Evolutionary conservation across 1,139 yeast species (phyloP), one percentile per base, ranked within the genome.

Genomic region (Candida gigantensis): DNA sequence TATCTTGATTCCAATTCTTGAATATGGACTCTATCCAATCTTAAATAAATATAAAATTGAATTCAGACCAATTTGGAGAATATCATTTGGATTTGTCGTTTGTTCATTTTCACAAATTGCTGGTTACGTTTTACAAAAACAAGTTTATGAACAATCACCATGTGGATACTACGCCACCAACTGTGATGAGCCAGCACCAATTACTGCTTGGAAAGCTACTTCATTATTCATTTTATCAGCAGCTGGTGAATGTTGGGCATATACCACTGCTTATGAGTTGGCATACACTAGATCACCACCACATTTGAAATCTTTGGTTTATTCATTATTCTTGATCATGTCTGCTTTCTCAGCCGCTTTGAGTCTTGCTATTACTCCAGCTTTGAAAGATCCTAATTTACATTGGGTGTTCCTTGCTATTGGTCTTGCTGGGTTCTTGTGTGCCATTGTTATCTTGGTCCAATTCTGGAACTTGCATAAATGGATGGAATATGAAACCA

Each of bases 241-340:
- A 24, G 65, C 76, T 17, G 78, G 84, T 41, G 89, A 82, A 60
- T 80, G 85, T 63, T 81, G 81, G 50, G 82, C 85, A 24, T 77
- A 66, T 43, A 76, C 80, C 36, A 79, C 88, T 12, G 84, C 79
- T 39, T 79, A 81, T 51, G 88, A 81, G 57, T 68, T 81, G 50
- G 88, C 89, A 7, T 83, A 81, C 57, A 73, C 85, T 2, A 72
- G 83, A 55, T 74, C 88, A 21, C 87, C 89, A 34, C 77, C 73
- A 10, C 66, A 72, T 32, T 78, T 81, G 84, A 79, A 80, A 55
- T 79, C 85, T 36, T 68, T 82, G 45, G 84, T 81, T 35, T 74
- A 80, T 77, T 79, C 89, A 5, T 57, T 83, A 40, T 80, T 80
- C 65, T 65, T 82, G 45, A 69, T 79, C 49, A 77, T 76, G 36